Conservation (phyloP, 2,329 filamentous ascomycete genomes). For the Colletotrichum sp. region DNA sequence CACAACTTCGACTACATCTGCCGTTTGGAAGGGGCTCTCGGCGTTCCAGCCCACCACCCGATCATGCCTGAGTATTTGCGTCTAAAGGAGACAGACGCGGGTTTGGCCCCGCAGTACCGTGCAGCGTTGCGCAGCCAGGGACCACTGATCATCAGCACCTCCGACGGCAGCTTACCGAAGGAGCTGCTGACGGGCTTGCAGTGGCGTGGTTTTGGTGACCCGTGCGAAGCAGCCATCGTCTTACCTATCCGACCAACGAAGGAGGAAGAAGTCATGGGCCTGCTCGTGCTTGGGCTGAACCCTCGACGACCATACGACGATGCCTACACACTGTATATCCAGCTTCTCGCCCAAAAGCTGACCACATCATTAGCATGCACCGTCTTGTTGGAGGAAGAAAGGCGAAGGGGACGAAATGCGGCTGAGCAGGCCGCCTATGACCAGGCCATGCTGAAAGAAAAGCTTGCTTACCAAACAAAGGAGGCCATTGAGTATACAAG, state of each 20-base stretch:
- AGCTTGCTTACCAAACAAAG: slow-evolving; percentile 62
- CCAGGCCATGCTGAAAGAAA: slow-evolving; percentile 68
- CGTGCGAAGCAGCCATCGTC: slow-evolving; percentile 69
- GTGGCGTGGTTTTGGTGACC: slow-evolving; percentile 69
- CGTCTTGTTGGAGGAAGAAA: slow-evolving; percentile 74
- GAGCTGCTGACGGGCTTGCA: slow-evolving; percentile 62
- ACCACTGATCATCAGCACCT: slow-evolving; percentile 45
- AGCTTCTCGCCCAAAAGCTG: slow-evolving; percentile 58
- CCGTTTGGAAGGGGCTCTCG: slow-evolving; percentile 49
- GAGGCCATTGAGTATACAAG: slow-evolving; percentile 61
- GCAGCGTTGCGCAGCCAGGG: slow-evolving; percentile 40
- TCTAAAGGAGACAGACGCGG: slow-evolving; percentile 39
- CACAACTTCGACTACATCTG: slow-evolving; percentile 40
- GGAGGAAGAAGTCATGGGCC: slow-evolving; percentile 68
- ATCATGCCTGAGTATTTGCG: slow-evolving; percentile 43
- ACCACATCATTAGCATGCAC: slow-evolving; percentile 74
- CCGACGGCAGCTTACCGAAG: slow-evolving; percentile 60
- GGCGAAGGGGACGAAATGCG: slow-evolving; percentile 55
- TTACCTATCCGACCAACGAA: slow-evolving; percentile 73
- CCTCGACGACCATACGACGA: slow-evolving; percentile 75
- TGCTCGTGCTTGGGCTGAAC: slow-evolving; percentile 74
- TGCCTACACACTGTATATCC: slow-evolving; percentile 73
- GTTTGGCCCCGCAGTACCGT: slow-evolving; percentile 44
- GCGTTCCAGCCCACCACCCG: slow-evolving; percentile 47
- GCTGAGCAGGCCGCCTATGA: slow-evolving; percentile 72